Conservation (phyloP, 2,329 filamentous ascomycete genomes). For the Colletotrichum truncatum region DNA sequence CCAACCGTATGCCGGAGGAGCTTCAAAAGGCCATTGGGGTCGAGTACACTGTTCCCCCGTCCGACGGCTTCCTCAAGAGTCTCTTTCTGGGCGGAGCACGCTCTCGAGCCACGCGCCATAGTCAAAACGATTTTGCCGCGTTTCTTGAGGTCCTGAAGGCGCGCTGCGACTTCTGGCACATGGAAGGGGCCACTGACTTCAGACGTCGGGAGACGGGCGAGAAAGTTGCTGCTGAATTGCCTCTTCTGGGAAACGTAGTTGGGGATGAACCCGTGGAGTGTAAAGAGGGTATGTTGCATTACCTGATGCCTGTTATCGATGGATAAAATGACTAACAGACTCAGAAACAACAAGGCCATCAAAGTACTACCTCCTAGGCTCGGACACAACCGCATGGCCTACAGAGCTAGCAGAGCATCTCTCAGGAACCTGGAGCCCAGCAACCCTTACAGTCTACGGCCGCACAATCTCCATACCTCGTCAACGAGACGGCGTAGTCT, state of each 20-base stretch:
- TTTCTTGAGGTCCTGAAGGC: conserved; percentile 82
- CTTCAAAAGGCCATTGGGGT: conserved; percentile 78
- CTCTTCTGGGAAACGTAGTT: background rate
- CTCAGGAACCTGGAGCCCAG: conserved; percentile 49
- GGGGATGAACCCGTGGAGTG: background rate
- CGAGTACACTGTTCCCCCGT: conserved; percentile 68
- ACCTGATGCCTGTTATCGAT: background rate
- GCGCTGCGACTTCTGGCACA: conserved; percentile 85
- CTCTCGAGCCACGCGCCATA: conserved; percentile 59
- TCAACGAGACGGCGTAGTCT: conserved; percentile 64
- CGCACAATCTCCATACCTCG: conserved; percentile 68
- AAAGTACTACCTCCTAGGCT: conserved; percentile 15
- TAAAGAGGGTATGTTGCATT: conserved; percentile 2
- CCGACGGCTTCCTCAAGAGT: conserved; percentile 59
- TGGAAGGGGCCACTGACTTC: conserved; percentile 80
- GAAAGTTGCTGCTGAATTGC: conserved; percentile 29
- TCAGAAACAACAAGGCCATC: conserved; percentile 13
- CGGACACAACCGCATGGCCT: conserved; percentile 20
- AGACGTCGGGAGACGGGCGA: conserved; percentile 62
- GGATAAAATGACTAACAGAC: background rate
- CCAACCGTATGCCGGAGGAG: conserved; percentile 86
- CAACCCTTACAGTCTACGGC: conserved; percentile 66
- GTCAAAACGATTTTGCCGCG: conserved; percentile 75
- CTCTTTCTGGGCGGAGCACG: conserved; percentile 42
- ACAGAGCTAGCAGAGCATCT: background rate